Percentiles rank a stretch among this genome's conserved stretches.
phyloP scores from a whole-genome alignment of 345 rosid genomes.

The Eucalyptus caleyi region DNA sequence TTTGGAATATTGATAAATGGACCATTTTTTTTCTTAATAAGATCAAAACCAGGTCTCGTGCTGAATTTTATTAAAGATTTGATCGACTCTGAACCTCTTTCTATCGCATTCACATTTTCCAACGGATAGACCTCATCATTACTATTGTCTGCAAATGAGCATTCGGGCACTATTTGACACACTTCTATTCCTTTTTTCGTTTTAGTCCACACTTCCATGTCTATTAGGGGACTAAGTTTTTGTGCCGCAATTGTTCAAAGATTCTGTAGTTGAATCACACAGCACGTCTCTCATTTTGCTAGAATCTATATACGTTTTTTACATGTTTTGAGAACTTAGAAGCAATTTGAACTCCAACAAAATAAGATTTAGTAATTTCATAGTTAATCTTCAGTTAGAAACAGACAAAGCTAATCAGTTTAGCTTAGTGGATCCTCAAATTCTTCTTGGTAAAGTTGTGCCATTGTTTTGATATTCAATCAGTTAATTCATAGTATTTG shows the following conservation, averaged over 20 bases:
- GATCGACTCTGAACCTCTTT: not conserved
- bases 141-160: not conserved
- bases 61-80: not conserved
- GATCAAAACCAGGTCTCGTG: not conserved
- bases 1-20: not conserved
- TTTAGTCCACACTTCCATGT: not conserved
- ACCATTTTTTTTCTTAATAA: not conserved
- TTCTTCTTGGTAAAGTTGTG: not conserved
- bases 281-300: not conserved
- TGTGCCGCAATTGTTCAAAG: not conserved
- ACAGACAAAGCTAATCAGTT: not conserved
- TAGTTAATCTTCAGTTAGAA: not conserved
- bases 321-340: not conserved
- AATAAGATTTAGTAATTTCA: not conserved
- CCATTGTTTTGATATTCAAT: not conserved
- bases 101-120: not conserved
- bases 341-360: not conserved
- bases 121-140: not conserved
- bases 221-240: not conserved
- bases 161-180: not conserved
- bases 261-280: not conserved
- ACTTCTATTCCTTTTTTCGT: not conserved
- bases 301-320: not conserved
- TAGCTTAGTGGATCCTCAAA: not conserved
- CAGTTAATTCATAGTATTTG: not conserved